Conservation (phyloP, 2,329 filamentous ascomycete genomes). For the Falciphora oryzae region DNA sequence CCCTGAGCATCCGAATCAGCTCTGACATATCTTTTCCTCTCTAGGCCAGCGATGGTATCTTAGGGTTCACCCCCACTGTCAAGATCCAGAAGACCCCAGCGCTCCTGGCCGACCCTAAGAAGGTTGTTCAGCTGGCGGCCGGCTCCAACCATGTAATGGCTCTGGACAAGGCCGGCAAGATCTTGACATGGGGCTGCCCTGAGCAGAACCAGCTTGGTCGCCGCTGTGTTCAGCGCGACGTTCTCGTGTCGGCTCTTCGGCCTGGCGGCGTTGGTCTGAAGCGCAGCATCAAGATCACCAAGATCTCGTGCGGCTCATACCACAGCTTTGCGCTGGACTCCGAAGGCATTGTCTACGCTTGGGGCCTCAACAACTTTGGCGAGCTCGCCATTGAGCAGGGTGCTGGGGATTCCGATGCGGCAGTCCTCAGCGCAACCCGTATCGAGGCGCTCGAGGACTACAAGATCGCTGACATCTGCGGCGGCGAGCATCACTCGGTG, state of each 20-base stretch:
- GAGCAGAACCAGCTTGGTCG: conserved; percentile 62
- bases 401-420: conserved; percentile 62
- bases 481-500: conserved; percentile 67
- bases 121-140: conserved; percentile 57
- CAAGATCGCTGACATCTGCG: conserved; percentile 62
- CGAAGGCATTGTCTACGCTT: conserved; percentile 66
- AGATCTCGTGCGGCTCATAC: conserved; percentile 64
- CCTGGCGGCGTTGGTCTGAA: conserved; percentile 27
- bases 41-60: conserved; percentile 42
- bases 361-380: conserved; percentile 84
- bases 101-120: conserved; percentile 57
- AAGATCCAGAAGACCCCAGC: conserved; percentile 41
- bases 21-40: conserved; percentile 11
- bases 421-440: conserved; percentile 64
- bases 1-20: background rate
- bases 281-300: conserved; percentile 56
- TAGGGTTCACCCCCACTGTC: conserved; percentile 26
- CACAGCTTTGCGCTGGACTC: conserved; percentile 76
- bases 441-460: conserved; percentile 59
- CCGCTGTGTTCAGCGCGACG: conserved; percentile 52
- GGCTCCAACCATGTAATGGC: conserved; percentile 69
- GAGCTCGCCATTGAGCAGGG: conserved; percentile 61
- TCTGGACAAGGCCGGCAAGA: conserved; percentile 56
- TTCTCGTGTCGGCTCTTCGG: conserved; percentile 26
- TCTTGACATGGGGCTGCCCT: conserved; percentile 67